Base-by-base conservation (phyloP, 257 asterid species). In the Scutellaria baicalensis region DNA sequence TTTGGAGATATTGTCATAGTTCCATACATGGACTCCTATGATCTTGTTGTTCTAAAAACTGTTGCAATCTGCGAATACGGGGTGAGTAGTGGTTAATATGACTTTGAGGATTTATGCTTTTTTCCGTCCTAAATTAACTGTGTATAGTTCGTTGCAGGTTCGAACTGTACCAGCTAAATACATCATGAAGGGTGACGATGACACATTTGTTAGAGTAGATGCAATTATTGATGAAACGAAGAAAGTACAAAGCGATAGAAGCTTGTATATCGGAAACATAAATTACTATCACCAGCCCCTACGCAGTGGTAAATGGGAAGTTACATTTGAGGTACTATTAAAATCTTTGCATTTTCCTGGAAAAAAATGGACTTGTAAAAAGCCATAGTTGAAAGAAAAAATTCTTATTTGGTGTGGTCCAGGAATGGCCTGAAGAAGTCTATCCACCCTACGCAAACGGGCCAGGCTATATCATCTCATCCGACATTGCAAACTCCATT, bases 371-470 rank as follows among this genome's bases (percentile, higher is more conserved):
- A 27, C 27, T 23, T 23, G 1, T 23, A 23, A n/a, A n/a, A n/a
- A n/a, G n/a, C n/a, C n/a, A n/a, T n/a, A n/a, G n/a, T n/a, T n/a
- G n/a, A n/a, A n/a, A n/a, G n/a, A n/a, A n/a, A n/a, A n/a, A n/a
- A n/a, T n/a, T 27, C 33, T 2, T 27, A 27, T 27, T 27, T 27
- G 33, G 33, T 27, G 33, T 49, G 58, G 47, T 79, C 70, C 83
- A 91, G 99, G 97, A 93, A 80, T 93, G 99, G 99, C 96, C 96
- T 2, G 95, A 87, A 79, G 92, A 79, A 81, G 81, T 72, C 50
- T 93, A 93, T 72, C 99, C 97, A 17, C 89, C 96, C 18, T 93
- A 93, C 43, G 97, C 97, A 64, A 89, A 93, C 44, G 99, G 99
- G 63, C 97, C 99, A 10, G 97, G 95, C 54, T 93, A 93, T 68